phyloP scores from a whole-genome alignment of 495 filamentous ascomycete genomes.

The Elasticomyces elasticus region DNA sequence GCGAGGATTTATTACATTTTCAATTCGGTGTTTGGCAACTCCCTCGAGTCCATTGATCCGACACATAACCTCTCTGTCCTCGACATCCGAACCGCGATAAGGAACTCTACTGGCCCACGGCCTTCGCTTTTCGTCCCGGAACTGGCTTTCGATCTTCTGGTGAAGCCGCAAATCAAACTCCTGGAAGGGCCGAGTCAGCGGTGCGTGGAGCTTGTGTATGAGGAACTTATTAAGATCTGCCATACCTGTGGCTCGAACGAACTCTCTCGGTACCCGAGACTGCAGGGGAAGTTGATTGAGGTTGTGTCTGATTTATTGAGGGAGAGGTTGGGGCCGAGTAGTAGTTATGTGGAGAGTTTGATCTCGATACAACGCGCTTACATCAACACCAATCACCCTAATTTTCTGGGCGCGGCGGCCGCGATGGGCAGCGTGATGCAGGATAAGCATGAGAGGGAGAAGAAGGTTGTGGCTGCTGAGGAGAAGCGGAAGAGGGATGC shows the following conservation, averaged over 20 bases:
- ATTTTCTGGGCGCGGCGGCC: slow-evolving; percentile 94
- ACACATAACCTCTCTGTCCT: slow-evolving; percentile 87
- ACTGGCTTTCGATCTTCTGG: slow-evolving; percentile 91
- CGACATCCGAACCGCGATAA: slow-evolving; percentile 96
- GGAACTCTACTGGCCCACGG: slow-evolving; percentile 93
- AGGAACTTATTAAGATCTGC: slow-evolving; percentile 98
- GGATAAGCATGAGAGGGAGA: slow-evolving; percentile 86
- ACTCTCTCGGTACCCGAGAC: slow-evolving; percentile 77
- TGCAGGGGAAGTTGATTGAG: slow-evolving; percentile 96
- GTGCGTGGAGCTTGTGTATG: slow-evolving; percentile 96
- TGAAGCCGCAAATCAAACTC: slow-evolving; percentile 97
- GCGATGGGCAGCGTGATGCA: slow-evolving; percentile 95
- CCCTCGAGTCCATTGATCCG: slow-evolving; percentile 89
- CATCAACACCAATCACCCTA: slow-evolving; percentile 99
- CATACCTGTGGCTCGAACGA: slow-evolving; percentile 97
- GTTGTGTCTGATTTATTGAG: slow-evolving; percentile 94
- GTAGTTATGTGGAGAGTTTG: slow-evolving; percentile 84
- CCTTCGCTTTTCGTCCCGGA: slow-evolving; percentile 96
- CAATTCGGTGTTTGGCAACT: slow-evolving; percentile 98
- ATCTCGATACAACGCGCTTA: slow-evolving; percentile 97
- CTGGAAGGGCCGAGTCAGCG: slow-evolving; percentile 91
- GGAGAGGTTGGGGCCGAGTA: slow-evolving; percentile 80
- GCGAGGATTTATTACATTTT: slow-evolving; percentile 99
- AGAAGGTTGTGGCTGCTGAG: slow-evolving; percentile 66
- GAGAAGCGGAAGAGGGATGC: slow-evolving; percentile 76